Evolutionary conservation across 345 rosid genomes (phyloP), one percentile per base, ranked within the genome.

Genomic region (Gynandropsis gynandra): DNA sequence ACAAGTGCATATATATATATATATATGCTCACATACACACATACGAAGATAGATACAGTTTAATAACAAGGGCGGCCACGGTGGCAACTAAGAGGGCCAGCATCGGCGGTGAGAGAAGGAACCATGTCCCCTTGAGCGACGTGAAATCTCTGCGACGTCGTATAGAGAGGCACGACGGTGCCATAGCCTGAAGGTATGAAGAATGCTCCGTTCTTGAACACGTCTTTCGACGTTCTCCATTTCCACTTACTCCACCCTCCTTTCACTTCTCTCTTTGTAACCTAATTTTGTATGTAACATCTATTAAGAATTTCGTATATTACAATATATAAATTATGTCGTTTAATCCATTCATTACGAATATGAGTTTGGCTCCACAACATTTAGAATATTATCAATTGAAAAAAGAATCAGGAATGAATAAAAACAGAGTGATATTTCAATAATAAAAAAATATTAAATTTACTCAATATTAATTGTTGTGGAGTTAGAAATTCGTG

Each of bases 121-220:
- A 74, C 79, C 68, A 66, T 49, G 24, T 74, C 44, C 20, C 94
- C 90, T 1, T 83, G 62, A 18, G 80, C 77, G 8, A 77, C 89
- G 12, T 47, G 48, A 31, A 83, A 76, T 4, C 74, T 66, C 32
- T 89, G 95, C 33, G 71, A 48, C 9, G 66, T 56, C 16, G 72
- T 64, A 32, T 86, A 89, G 11, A 53, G 61, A n/a, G 87, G 75
- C n/a, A 63, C 72, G 44, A 61, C 59, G 20, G 74, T 77, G 35
- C 90, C 96, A 20, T 81, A 79, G 8, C 96, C 98, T 0, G 98
- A 89, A 54, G 77, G 89, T 49, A 87, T 77, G 56, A 89, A 89
- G 70, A 78, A 87, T n/a, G 98, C 96, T 4, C 98, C 98, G 36
- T 89, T 83, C 54, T 61, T 35, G 58, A 87, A 78, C 10, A 80